Evolutionary conservation across 2,329 filamentous ascomycete genomes (phyloP), one percentile per base, ranked within the genome.

Genomic region (Coniochaeta sp.): DNA sequence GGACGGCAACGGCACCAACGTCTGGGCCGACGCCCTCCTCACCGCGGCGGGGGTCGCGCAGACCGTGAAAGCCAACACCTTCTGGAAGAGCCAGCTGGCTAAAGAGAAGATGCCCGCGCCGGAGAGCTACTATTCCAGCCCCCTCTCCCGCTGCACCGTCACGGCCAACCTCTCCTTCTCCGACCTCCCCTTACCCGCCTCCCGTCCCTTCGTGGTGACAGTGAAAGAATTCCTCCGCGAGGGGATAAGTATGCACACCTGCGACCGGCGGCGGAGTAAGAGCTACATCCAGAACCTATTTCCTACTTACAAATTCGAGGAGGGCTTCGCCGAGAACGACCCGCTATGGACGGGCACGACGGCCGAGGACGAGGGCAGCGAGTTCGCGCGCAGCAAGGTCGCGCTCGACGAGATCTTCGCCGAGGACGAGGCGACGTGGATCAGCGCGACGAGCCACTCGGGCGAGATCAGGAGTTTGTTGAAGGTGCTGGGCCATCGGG

Each of bases 181-280:
- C 1, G 71, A 67, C 10, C 70, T 88, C 2, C 58, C 69, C 2
- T 61, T 86, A 1, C 81, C 82, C 1, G 61, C 63, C 7, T 63
- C 71, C 3, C 64, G 64, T 10, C 76, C 74, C 0, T 87, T 86
- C 58, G 64, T 65, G 2, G 85, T 83, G 0, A 69, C 71, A 1
- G 68, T 88, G 54, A 87, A 86, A 65, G 85, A 88, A 59, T 63
- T 77, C 31, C 71, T 88, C 56, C 75, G 85, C 27, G 86, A 89
- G 65, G 78, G 79, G 2, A 79, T 88, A 51, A 82, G 77, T 51
- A 78, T 82, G 38, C 85, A 87, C 61, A 87, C 84, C 0, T 89
- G 86, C 62, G 82, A 89, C 65, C 74, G 78, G 27, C 74, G 85
- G 9, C 77, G 76, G 20, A 77, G 67, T 58, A 77, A 73, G 59